Evolutionary conservation across 1,284 basidiomycete genomes (phyloP).

Genomic region (Ganoderma sinense): DNA sequence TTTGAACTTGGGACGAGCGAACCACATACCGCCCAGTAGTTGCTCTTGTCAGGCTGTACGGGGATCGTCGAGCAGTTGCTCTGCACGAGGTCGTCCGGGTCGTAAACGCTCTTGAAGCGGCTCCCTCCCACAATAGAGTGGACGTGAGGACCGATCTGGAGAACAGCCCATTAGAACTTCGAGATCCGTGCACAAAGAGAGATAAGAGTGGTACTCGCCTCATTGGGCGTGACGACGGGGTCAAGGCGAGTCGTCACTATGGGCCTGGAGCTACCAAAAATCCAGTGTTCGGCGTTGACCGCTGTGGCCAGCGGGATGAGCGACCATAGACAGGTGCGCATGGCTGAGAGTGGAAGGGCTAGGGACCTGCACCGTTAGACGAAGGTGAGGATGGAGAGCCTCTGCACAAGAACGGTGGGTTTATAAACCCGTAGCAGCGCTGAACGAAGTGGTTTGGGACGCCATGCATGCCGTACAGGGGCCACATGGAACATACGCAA

Average conservation of each 20-base stretch:
- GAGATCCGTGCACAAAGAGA: background rate
- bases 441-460: background rate
- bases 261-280: constrained; percentile 34
- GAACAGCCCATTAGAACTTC: background rate
- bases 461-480: constrained; percentile 19
- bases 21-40: constrained; percentile 38
- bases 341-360: constrained; percentile 14
- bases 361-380: constrained; percentile 7
- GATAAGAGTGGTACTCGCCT: constrained; percentile 19
- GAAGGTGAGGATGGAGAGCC: background rate
- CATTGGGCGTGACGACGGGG: constrained; percentile 36
- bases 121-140: constrained; percentile 40
- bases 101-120: constrained; percentile 31
- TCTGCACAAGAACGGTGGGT: background rate
- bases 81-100: constrained; percentile 29
- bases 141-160: constrained; percentile 33
- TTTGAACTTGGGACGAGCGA: background rate
- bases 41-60: constrained; percentile 37
- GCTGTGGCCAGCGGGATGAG: constrained; percentile 28
- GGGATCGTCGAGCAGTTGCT: constrained; percentile 36
- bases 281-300: constrained; percentile 36
- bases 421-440: background rate
- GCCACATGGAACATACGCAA: constrained; percentile 20
- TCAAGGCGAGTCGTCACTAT: constrained; percentile 38
- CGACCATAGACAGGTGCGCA: constrained; percentile 24